These are phyloP conservation scores for Amorphotheca resinae DNA, from an alignment of 495 filamentous ascomycete genomes.

Conservation along the genomic window DNA sequence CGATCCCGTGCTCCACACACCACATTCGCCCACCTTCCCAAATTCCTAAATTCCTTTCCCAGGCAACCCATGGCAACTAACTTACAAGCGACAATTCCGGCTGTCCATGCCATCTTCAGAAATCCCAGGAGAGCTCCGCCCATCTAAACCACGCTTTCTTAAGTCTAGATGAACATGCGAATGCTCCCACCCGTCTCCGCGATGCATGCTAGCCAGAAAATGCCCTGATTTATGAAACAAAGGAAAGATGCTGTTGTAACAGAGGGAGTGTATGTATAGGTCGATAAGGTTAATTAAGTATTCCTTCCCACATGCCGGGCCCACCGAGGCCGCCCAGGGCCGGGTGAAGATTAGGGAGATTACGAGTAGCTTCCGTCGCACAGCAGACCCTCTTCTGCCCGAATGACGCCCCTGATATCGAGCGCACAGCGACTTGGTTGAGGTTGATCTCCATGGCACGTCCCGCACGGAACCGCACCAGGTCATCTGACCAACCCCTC, in stretches of 20 bases:
- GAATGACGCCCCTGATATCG: slow-evolving; percentile 22
- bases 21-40: too few relatives aligned
- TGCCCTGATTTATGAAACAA: slow-evolving; percentile 1
- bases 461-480: slow-evolving; percentile 12
- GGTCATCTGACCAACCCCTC: slow-evolving; percentile 27
- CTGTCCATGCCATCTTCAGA: too few relatives aligned
- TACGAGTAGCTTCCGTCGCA: slow-evolving; percentile 30
- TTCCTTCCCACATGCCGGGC: slow-evolving; percentile 45
- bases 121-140: too few relatives aligned
- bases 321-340: slow-evolving; percentile 25
- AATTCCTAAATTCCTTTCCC: too few relatives aligned
- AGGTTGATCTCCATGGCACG: slow-evolving; percentile 12
- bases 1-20: too few relatives aligned
- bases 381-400: slow-evolving; percentile 51
- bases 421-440: slow-evolving; percentile 27
- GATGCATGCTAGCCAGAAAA: neutral
- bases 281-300: slow-evolving; percentile 18
- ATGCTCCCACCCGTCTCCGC: neutral
- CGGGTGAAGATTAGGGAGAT: slow-evolving; percentile 11
- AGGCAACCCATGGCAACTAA: too few relatives aligned
- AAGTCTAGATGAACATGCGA: too few relatives aligned
- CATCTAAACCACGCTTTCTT: too few relatives aligned
- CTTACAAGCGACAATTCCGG: too few relatives aligned
- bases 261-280: slow-evolving; percentile 15
- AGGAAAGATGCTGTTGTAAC: slow-evolving; percentile 15